These are phyloP conservation scores for Candida pseudoviswanathii DNA, from an alignment of 1,139 yeast species.

Conservation along the genomic window DNA sequence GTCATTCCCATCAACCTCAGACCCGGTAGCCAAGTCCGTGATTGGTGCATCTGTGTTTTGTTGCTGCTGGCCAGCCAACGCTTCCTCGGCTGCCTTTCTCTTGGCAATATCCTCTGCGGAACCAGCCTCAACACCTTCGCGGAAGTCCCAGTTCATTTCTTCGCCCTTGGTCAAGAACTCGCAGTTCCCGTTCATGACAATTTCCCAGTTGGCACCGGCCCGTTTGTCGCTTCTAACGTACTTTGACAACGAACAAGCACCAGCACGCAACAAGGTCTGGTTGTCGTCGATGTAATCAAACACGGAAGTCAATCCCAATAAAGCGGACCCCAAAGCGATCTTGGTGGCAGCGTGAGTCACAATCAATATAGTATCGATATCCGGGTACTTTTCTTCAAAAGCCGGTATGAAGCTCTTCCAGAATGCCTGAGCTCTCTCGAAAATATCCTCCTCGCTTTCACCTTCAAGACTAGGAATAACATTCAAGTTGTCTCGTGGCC, in stretches of 20 bases:
- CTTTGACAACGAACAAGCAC: conserved; percentile 48
- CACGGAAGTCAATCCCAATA: conserved; percentile 51
- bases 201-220: conserved; percentile 46
- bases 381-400: conserved; percentile 56
- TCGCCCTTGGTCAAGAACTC: conserved; percentile 73
- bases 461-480: conserved; percentile 60
- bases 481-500: conserved; percentile 48
- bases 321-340: conserved; percentile 73
- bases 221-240: conserved; percentile 18
- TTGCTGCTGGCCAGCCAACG: conserved; percentile 13
- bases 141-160: conserved; percentile 90
- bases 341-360: conserved; percentile 86
- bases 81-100: conserved; percentile 30
- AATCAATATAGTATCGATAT: conserved; percentile 56
- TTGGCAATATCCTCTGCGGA: conserved; percentile 66
- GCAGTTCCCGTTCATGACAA: conserved; percentile 67
- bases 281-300: conserved; percentile 51
- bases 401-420: conserved; percentile 52
- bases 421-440: conserved; percentile 53
- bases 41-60: conserved; percentile 16
- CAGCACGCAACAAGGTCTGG: conserved; percentile 44
- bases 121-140: conserved; percentile 69
- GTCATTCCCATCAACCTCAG: conserved; percentile 20
- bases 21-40: conserved; percentile 24
- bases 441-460: conserved; percentile 66